phyloP scores from a whole-genome alignment of 2,329 filamentous ascomycete genomes.

The Mariannaea elegans region DNA sequence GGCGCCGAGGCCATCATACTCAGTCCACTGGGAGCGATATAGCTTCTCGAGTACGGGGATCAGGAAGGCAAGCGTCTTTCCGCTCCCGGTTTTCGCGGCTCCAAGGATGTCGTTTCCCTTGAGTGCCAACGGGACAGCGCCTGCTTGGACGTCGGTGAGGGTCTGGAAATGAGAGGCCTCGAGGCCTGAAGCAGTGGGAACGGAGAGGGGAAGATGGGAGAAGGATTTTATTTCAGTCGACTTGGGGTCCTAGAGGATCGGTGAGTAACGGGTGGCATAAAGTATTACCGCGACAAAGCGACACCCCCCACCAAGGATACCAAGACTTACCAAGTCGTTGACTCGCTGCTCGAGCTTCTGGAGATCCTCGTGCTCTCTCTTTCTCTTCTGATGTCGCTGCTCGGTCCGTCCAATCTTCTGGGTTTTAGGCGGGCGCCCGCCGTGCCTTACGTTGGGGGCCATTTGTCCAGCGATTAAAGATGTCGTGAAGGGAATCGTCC shows the following conservation, averaged over 20 bases:
- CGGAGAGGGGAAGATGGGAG: slow-evolving; percentile 84
- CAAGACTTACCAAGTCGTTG: slow-evolving; percentile 43
- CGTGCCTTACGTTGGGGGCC: slow-evolving; percentile 35
- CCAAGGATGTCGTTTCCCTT: slow-evolving; percentile 90
- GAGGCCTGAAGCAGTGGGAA: slow-evolving; percentile 80
- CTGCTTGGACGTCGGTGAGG: slow-evolving; percentile 90
- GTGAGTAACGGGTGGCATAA: slow-evolving; percentile 21
- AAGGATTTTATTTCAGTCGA: slow-evolving; percentile 72
- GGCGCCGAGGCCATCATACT: slow-evolving; percentile 89
- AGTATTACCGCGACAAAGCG: neutral
- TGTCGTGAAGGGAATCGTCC: slow-evolving; percentile 12
- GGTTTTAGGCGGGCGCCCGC: slow-evolving; percentile 36
- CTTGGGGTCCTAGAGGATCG: slow-evolving; percentile 63
- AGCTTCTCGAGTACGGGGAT: slow-evolving; percentile 93
- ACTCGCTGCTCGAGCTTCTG: slow-evolving; percentile 46
- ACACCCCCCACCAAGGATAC: slow-evolving; percentile 6
- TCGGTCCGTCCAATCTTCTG: slow-evolving; percentile 45
- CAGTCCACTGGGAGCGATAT: slow-evolving; percentile 88
- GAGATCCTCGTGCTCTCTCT: slow-evolving; percentile 49
- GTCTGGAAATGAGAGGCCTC: slow-evolving; percentile 88
- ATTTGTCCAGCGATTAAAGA: slow-evolving; percentile 22
- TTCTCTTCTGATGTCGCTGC: slow-evolving; percentile 48
- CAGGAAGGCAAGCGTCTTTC: slow-evolving; percentile 94
- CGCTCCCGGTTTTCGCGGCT: slow-evolving; percentile 93
- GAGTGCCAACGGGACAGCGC: slow-evolving; percentile 87